Percentiles rank a stretch among this genome's conserved stretches.
Conservation (phyloP, 2,329 filamentous ascomycete species). For the Neonectria magnoliae region DNA sequence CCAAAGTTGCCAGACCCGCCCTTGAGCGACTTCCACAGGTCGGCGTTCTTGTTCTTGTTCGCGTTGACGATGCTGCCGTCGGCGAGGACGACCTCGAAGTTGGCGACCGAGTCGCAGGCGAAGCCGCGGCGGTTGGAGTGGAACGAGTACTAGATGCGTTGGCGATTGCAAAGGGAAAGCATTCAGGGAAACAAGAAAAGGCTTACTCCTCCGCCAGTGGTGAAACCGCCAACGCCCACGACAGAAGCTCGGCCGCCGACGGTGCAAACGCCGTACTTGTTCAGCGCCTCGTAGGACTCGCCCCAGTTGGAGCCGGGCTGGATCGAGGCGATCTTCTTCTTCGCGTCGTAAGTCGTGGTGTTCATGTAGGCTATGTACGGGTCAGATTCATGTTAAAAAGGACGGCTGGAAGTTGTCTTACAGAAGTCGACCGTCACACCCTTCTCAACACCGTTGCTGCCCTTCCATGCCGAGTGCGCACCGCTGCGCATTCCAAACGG, state of each 20-base stretch:
- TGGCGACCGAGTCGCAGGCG: constrained; percentile 52
- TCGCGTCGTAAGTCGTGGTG: constrained; percentile 42
- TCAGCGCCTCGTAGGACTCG: constrained; percentile 37
- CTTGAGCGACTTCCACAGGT: constrained; percentile 57
- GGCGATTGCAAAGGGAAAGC: background rate
- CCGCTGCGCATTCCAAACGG: constrained; percentile 46
- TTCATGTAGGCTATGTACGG: constrained; percentile 39
- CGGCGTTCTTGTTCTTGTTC: constrained; percentile 48
- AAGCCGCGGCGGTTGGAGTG: constrained; percentile 49
- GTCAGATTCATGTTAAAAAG: background rate
- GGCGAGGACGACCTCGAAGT: constrained; percentile 56
- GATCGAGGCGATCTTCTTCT: constrained; percentile 44
- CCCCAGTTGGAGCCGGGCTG: constrained; percentile 56
- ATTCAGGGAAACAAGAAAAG: background rate
- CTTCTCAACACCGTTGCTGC: constrained; percentile 41
- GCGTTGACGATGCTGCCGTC: constrained; percentile 54
- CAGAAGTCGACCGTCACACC: constrained; percentile 45
- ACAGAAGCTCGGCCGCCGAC: constrained; percentile 55
- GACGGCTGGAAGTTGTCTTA: background rate
- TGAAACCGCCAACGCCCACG: constrained; percentile 45
- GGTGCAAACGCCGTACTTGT: constrained; percentile 50
- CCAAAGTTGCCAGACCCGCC: constrained; percentile 60
- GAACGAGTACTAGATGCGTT: constrained; percentile 42
- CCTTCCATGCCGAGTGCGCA: constrained; percentile 46
- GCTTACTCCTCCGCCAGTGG: constrained; percentile 40